These are phyloP conservation scores for Candida pini DNA, from an alignment of 805 yeast species.

Conservation along the genomic window DNA sequence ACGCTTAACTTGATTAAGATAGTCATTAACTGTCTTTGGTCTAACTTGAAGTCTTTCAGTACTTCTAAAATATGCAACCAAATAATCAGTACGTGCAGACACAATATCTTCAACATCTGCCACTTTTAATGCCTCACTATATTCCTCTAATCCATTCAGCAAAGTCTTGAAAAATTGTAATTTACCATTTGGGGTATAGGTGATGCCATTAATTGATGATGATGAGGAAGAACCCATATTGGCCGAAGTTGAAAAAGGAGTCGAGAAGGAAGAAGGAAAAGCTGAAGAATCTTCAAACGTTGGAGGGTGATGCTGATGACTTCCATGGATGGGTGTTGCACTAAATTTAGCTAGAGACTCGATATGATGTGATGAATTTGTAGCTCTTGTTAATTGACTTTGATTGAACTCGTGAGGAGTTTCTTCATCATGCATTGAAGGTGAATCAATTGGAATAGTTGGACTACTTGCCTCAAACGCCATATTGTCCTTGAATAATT, in stretches of 20 bases:
- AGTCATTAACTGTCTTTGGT: constrained; percentile 23
- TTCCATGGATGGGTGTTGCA: not conserved
- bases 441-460: constrained; percentile 16
- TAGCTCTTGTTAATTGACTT: not conserved
- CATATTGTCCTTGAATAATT: constrained; percentile 6
- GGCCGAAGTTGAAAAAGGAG: not conserved
- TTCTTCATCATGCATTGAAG: constrained; percentile 3
- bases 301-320: constrained; percentile 2
- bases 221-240: not conserved
- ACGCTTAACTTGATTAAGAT: constrained; percentile 17
- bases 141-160: not conserved
- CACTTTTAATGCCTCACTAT: constrained; percentile 1
- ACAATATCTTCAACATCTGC: constrained; percentile 15
- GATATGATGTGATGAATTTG: not conserved
- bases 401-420: not conserved
- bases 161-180: not conserved
- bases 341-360: too few relatives aligned
- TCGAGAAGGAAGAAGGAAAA: not conserved
- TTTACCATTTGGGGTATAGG: too few relatives aligned
- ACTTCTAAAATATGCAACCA: constrained; percentile 17
- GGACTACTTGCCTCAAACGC: constrained; percentile 10
- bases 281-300: not conserved
- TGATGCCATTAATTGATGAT: not conserved
- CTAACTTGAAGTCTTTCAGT: constrained; percentile 14
- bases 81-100: constrained; percentile 21